Evolutionary conservation across 2,329 filamentous ascomycete genomes (phyloP).

Genomic region (Sporothrix pallida): DNA sequence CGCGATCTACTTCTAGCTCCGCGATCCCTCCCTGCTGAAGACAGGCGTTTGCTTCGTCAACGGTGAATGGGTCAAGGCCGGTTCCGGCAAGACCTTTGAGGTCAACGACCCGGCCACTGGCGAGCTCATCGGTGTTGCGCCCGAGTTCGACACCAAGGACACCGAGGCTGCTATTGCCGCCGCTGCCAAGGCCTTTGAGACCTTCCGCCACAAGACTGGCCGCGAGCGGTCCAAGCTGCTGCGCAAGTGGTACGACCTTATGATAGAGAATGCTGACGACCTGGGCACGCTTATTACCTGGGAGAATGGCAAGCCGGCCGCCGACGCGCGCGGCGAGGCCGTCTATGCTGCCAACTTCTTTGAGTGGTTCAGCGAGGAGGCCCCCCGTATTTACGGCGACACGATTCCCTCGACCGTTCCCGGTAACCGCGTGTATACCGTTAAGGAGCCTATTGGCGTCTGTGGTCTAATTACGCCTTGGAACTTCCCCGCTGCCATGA

Average conservation of each 20-base stretch:
- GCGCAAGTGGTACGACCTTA: slow-evolving; percentile 80
- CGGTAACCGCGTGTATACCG: slow-evolving; percentile 75
- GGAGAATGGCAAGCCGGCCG: slow-evolving; percentile 86
- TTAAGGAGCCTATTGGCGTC: slow-evolving; percentile 85
- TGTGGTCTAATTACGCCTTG: slow-evolving; percentile 84
- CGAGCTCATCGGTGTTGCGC: slow-evolving; percentile 78
- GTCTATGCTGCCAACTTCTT: slow-evolving; percentile 76
- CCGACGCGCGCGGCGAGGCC: slow-evolving; percentile 75
- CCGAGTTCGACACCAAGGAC: slow-evolving; percentile 82
- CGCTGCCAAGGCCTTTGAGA: slow-evolving; percentile 75
- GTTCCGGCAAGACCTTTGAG: slow-evolving; percentile 89
- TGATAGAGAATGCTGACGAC: slow-evolving; percentile 79
- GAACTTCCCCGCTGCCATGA: slow-evolving; percentile 85
- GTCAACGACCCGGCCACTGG: slow-evolving; percentile 85
- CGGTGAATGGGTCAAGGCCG: slow-evolving; percentile 86
- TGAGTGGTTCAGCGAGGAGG: slow-evolving; percentile 83
- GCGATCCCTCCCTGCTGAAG: slow-evolving; percentile 82
- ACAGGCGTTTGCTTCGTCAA: slow-evolving; percentile 83
- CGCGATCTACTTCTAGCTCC: slow-evolving; percentile 61
- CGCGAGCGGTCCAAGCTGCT: slow-evolving; percentile 76
- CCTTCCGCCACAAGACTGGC: slow-evolving; percentile 73
- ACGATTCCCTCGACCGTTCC: slow-evolving; percentile 73
- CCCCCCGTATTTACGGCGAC: slow-evolving; percentile 74
- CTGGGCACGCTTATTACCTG: slow-evolving; percentile 82
- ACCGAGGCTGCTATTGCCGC: slow-evolving; percentile 81